phyloP scores from a whole-genome alignment of 371 early-diverging fungal genomes.

The Mortierella polycephala region DNA sequence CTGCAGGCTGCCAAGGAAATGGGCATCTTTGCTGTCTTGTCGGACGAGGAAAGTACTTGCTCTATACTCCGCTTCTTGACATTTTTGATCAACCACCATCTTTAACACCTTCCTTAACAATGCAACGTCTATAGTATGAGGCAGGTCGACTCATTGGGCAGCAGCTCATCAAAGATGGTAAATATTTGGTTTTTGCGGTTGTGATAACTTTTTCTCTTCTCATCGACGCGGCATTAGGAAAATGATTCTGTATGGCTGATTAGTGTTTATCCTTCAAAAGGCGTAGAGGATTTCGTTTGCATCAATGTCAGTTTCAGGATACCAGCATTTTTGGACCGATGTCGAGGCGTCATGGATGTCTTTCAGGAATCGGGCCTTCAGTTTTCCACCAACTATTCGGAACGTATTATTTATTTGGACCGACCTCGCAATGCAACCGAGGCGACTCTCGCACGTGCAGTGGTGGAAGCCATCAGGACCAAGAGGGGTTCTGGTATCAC shows the following conservation, averaged over 20 bases:
- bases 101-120: no score
- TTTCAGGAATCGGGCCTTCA: conserved; percentile 7
- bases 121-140: conserved; percentile 17
- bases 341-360: conserved; percentile 15
- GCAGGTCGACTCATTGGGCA: conserved; percentile 20
- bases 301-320: conserved; percentile 5
- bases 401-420: conserved; percentile 9
- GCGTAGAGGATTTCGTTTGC: conserved; percentile 28
- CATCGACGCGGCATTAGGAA: no score
- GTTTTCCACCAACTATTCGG: conserved; percentile 4
- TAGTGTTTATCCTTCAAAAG: conserved; percentile 10
- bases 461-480: neutral
- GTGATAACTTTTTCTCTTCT: neutral
- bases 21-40: conserved; percentile 42
- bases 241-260: no score
- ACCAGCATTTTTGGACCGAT: conserved; percentile 23
- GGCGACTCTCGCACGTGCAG: neutral
- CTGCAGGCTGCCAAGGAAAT: conserved; percentile 31
- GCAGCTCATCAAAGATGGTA: conserved; percentile 22
- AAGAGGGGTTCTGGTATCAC: neutral
- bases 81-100: no score
- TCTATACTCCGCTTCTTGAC: no score
- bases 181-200: neutral
- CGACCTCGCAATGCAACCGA: conserved; percentile 15
- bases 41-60: conserved; percentile 36